Conservation (phyloP, 192 early-diverging fungal species). For the Umbelopsis vinacea region DNA sequence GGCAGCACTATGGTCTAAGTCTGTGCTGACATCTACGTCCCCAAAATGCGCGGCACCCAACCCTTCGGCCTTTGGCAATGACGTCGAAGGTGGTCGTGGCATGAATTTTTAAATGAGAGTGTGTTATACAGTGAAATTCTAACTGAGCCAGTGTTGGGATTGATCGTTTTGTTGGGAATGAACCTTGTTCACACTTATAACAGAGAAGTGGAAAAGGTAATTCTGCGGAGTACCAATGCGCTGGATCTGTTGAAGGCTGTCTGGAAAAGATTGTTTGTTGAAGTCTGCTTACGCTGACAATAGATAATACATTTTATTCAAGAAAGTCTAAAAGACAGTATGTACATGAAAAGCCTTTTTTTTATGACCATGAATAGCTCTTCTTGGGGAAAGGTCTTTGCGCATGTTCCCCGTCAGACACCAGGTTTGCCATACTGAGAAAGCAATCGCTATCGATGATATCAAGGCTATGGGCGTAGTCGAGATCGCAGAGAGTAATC, state of each 20-base stretch:
- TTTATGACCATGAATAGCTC: not conserved
- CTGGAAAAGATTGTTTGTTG: too few species aligned
- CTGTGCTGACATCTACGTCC: not conserved
- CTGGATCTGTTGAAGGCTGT: too few species aligned
- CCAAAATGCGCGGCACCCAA: not conserved
- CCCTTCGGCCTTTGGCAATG: not conserved
- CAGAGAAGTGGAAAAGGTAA: too few species aligned
- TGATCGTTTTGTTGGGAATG: too few species aligned
- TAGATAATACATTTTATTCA: too few species aligned
- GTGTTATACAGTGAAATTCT: too few species aligned
- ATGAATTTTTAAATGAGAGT: not conserved
- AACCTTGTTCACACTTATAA: too few species aligned
- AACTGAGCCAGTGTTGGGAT: too few species aligned
- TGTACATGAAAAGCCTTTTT: not conserved
- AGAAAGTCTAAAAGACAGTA: too few species aligned
- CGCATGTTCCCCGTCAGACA: not conserved
- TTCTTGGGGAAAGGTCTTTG: not conserved
- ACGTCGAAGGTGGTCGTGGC: not conserved
- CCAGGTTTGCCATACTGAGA: not conserved
- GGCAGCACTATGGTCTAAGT: not conserved
- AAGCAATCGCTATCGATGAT: not conserved
- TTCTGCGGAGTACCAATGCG: too few species aligned
- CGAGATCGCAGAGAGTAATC: not conserved
- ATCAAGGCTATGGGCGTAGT: not conserved
- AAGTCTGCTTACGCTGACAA: too few species aligned